These are phyloP conservation scores for Pichia thaimueangensis DNA, from an alignment of 805 yeast species.

Conservation along the genomic window DNA sequence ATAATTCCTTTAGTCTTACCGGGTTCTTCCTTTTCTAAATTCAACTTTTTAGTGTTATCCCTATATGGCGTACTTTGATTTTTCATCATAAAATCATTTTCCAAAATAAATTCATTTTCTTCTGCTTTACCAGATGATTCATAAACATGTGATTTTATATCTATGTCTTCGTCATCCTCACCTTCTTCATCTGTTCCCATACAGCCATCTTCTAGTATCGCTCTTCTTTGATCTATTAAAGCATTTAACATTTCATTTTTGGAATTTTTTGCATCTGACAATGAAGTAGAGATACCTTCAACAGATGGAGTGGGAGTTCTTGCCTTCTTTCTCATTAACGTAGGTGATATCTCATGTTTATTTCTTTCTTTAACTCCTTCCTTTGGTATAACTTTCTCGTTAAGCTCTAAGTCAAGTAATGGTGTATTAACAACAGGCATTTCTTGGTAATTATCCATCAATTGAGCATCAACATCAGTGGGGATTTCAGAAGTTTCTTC, in stretches of 20 bases:
- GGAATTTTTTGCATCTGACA: background rate
- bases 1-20: background rate
- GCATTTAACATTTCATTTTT: background rate
- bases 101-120: background rate
- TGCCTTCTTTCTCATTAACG: conserved; percentile 4
- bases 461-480: conserved; percentile 13
- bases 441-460: no score
- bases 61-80: conserved; percentile 17
- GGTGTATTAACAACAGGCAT: no score
- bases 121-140: background rate
- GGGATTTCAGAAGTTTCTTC: conserved; percentile 11
- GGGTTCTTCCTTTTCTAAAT: no score
- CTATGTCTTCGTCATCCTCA: background rate
- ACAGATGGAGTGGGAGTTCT: background rate
- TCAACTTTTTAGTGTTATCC: background rate
- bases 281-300: background rate
- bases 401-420: no score
- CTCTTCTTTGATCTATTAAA: background rate
- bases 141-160: background rate
- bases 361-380: no score
- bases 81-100: conserved; percentile 7
- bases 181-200: background rate
- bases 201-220: background rate
- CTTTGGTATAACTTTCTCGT: no score
- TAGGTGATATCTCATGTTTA: conserved; percentile 4